Percentiles rank a stretch among this genome's conserved stretches.
phyloP scores from a whole-genome alignment of 2,329 filamentous ascomycete species.

The Fusarium duplospermum region DNA sequence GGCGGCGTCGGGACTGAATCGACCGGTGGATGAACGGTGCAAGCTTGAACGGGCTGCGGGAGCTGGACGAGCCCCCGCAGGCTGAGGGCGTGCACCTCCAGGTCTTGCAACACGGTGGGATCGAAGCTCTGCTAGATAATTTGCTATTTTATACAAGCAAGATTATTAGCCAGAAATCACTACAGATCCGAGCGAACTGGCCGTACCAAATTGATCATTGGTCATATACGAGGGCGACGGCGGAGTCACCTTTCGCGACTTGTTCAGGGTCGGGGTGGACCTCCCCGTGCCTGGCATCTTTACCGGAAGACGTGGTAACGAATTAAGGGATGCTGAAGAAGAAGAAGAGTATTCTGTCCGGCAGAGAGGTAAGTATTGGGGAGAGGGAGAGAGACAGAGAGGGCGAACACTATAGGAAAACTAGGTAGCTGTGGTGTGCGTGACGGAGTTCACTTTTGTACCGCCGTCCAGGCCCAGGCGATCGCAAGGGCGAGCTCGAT shows the following conservation, averaged over 20 bases:
- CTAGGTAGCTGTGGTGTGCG: slow-evolving; percentile 21
- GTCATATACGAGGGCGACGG: slow-evolving; percentile 74
- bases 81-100: slow-evolving; percentile 76
- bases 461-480: not conserved
- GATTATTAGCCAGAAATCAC: slow-evolving; percentile 39
- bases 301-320: slow-evolving; percentile 26
- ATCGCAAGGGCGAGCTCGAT: slow-evolving; percentile 19
- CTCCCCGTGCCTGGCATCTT: slow-evolving; percentile 49
- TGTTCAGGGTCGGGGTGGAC: slow-evolving; percentile 48
- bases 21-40: slow-evolving; percentile 45
- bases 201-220: slow-evolving; percentile 73
- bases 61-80: slow-evolving; percentile 51
- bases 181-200: not conserved
- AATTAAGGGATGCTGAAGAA: slow-evolving; percentile 29
- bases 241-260: slow-evolving; percentile 67
- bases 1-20: slow-evolving; percentile 48
- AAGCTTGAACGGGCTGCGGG: slow-evolving; percentile 42
- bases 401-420: slow-evolving; percentile 11
- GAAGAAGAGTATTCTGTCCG: slow-evolving; percentile 32
- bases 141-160: slow-evolving; percentile 59
- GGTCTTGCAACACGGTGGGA: slow-evolving; percentile 75
- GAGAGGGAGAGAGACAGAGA: slow-evolving; percentile 5
- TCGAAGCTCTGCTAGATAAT: slow-evolving; percentile 78
- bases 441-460: slow-evolving; percentile 32
- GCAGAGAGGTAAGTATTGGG: slow-evolving; percentile 21